These are phyloP conservation scores for Podila clonocystis DNA, from an alignment of 192 early-diverging fungal genomes.

Conservation along the genomic window DNA sequence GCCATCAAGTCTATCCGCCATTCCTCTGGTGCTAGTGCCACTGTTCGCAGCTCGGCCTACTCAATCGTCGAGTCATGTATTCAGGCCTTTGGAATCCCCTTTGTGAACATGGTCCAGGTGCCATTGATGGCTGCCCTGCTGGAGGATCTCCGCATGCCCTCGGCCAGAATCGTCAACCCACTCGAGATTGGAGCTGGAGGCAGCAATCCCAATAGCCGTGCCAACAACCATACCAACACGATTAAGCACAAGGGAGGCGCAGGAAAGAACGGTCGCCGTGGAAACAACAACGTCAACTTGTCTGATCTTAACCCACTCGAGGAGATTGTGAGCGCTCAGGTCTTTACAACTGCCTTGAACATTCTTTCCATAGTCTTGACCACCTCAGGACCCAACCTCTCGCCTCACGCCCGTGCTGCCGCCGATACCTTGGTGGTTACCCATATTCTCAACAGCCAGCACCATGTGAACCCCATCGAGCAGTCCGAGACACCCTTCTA, in stretches of 20 bases:
- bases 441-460: slow-evolving; percentile 44
- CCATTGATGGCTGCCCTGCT: slow-evolving; percentile 51
- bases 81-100: slow-evolving; percentile 57
- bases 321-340: slow-evolving; percentile 33
- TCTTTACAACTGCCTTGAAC: slow-evolving; percentile 30
- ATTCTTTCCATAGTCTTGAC: slow-evolving; percentile 31
- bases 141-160: slow-evolving; percentile 53
- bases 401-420: slow-evolving; percentile 35
- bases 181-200: slow-evolving; percentile 39
- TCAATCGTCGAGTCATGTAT: slow-evolving; percentile 54
- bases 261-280: slow-evolving; percentile 42
- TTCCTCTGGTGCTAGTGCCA: slow-evolving; percentile 27
- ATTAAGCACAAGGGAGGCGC: slow-evolving; percentile 43
- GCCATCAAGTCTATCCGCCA: slow-evolving; percentile 42
- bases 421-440: slow-evolving; percentile 42
- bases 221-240: slow-evolving; percentile 42
- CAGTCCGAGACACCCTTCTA: slow-evolving; percentile 38
- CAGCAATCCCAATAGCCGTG: slow-evolving; percentile 26
- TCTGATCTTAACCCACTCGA: slow-evolving; percentile 16
- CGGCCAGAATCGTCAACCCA: slow-evolving; percentile 28
- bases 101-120: slow-evolving; percentile 54
- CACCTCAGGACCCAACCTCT: slow-evolving; percentile 36
- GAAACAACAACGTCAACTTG: slow-evolving; percentile 7
- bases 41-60: slow-evolving; percentile 51
- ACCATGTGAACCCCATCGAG: slow-evolving; percentile 44